Evolutionary conservation across 176 grass and related monocot genomes (phyloP), one percentile per base, ranked within the genome.

Genomic region (Carex myosuroides): DNA sequence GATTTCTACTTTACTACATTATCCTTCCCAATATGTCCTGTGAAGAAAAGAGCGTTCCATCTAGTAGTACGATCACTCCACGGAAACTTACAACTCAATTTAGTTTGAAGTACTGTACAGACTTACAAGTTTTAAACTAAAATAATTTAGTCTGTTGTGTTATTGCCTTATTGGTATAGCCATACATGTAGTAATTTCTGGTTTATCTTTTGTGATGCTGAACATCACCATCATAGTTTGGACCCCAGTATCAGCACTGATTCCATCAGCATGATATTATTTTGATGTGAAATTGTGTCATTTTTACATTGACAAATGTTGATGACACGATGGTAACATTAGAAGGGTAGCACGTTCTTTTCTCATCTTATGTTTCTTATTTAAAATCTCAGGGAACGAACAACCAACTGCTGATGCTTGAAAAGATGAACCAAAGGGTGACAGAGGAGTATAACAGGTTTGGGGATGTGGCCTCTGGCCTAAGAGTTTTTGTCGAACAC

Each of bases 401-500:
- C 88, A 93, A 82, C 78, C 93, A 95, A 77, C 86, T 99, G 10
- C 22, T 68, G 4, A 85, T 99, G 8, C 76, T 99, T 20, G 96
- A 95, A 58, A 99, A 93, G 85, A 94, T 99, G 96, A 93, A 95
- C 6, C 79, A 79, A 6, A 87, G 83, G 0, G 91, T 99, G 22
- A 64, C 86, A 0, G 85, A 92, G 66, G 96, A 95, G 50, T 99
- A 99, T 87, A 91, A 48, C 37, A 86, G 55, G n/a, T 90, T 90
- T 0, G 91, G 93, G 74, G 96, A 99, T 56, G 88, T 95, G 54
- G 89, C 91, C 6, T 93, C 96, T 58, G 93, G 96, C 13, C 76
- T 99, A 20, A 79, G 93, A n/a, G 96, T 99, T 21, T 99, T 99
- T 39, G 91, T 99, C 9, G 96, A 99, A 78, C 88, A 95, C 22